These are phyloP conservation scores for Leishmania guyanensis DNA, from an alignment of 208 protist genomes.

Conservation along the genomic window DNA sequence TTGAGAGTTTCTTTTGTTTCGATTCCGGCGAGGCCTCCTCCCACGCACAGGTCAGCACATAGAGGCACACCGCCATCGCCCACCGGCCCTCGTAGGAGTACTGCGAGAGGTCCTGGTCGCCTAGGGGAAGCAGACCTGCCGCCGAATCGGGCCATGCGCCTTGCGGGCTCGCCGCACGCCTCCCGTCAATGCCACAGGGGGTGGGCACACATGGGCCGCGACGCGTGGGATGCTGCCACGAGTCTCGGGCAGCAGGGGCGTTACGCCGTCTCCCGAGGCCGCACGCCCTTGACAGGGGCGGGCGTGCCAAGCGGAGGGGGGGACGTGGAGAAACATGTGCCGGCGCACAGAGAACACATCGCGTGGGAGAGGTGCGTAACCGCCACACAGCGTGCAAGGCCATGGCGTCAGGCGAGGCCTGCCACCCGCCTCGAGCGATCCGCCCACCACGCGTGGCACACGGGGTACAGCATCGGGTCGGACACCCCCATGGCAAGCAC, in stretches of 20 bases:
- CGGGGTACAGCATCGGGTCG: no score
- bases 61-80: neutral
- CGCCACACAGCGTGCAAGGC: no score
- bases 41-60: neutral
- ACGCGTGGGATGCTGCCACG: neutral
- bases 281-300: neutral
- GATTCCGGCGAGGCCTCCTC: neutral
- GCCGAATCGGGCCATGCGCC: neutral
- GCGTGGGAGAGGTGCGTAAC: no score
- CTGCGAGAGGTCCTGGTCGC: neutral
- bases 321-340: no score
- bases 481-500: no score
- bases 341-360: no score
- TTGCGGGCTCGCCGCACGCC: neutral
- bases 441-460: no score
- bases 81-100: neutral
- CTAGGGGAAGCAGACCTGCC: neutral
- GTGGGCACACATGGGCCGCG: neutral
- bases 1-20: neutral
- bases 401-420: no score
- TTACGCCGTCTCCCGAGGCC: neutral
- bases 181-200: neutral
- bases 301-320: no score
- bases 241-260: neutral
- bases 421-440: no score